Base-by-base conservation (phyloP, 108 stramenopile species). In the Discostella stelligeroides region DNA sequence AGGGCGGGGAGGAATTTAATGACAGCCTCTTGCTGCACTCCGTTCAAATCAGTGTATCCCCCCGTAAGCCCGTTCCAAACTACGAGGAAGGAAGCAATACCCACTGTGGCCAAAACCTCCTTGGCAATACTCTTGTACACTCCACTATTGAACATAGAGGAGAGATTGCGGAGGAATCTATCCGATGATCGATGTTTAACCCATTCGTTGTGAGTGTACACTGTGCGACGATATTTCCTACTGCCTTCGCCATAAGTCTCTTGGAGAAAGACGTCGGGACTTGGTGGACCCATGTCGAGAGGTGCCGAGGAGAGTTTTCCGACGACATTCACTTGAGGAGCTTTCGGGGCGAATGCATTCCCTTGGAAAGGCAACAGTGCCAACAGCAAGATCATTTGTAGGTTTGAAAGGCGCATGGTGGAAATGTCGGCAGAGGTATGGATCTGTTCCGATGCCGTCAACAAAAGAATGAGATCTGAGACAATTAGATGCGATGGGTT, bases 141-240 rank as follows among this genome's bases (percentile, higher is more conserved):
- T 18, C 87, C 86, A 0, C 82, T 85, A 14, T 58, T 64, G 0
- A 73, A 39, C 50, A 85, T 84, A 54, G 81, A 61, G 8, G 49
- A 24, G 6, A 91, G 38, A 61, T 91, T 73, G 6, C 74, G 63
- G 23, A 84, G 28, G 72, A 88, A 91, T 41, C 89, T 85, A 63
- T 88, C 82, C 12, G 81, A 71, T 15, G 73, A 66, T 30, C 89
- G 85, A 60, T 88, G 86, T 57, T 84, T 84, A 9, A 79, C 71
- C 89, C 89, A 90, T 50, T 90, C 86, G 2, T 84, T 81, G 60
- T 90, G 87, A 4, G 84, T 76, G 68, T 88, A 90, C 21, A 90
- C 89, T 4, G 89, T 90, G 7, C 89, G 83, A 41, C 89, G 85
- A 72, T 80, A 87, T 53, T 84, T 82, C 29, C 89, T 76, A 17